A percentile compares a stretch with the other conserved stretches of the same genome.
Conservation (phyloP, 2,329 filamentous ascomycete species). For the Colletotrichum nymphaeae region DNA sequence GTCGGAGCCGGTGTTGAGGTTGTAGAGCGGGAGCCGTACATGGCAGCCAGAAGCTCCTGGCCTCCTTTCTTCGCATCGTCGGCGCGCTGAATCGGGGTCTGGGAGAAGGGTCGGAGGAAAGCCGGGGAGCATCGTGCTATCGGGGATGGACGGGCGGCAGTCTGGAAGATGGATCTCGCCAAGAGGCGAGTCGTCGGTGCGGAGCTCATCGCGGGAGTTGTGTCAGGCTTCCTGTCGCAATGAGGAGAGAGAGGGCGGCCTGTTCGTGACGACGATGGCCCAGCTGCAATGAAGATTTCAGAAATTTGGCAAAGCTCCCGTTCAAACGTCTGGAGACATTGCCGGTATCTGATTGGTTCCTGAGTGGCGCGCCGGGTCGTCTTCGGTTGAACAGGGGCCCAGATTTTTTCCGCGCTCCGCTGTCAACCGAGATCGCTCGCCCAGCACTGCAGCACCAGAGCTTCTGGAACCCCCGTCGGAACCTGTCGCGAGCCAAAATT, state of each 20-base stretch:
- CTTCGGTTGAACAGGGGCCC: slow-evolving; percentile 33
- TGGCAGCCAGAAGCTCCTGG: slow-evolving; percentile 36
- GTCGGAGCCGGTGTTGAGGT: not conserved
- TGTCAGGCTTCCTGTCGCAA: slow-evolving; percentile 41
- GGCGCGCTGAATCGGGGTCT: slow-evolving; percentile 43
- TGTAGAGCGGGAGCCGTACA: slow-evolving; percentile 31
- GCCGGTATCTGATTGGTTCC: slow-evolving; percentile 3
- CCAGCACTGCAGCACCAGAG: slow-evolving; percentile 38
- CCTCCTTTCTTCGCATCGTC: slow-evolving; percentile 39
- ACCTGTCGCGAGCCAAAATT: slow-evolving; percentile 46
- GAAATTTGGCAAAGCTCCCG: slow-evolving; percentile 26
- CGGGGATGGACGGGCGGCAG: slow-evolving; percentile 37
- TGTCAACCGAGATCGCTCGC: slow-evolving; percentile 47
- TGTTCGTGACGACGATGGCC: slow-evolving; percentile 9
- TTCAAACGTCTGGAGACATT: slow-evolving; percentile 24
- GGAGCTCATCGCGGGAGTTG: slow-evolving; percentile 54
- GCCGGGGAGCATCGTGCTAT: slow-evolving; percentile 35
- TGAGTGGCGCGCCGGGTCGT: slow-evolving; percentile 5
- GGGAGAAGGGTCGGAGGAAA: slow-evolving; percentile 51
- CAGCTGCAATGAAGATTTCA: slow-evolving; percentile 21
- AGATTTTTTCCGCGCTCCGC: slow-evolving; percentile 46
- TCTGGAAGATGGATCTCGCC: slow-evolving; percentile 51
- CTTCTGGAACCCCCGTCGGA: slow-evolving; percentile 19
- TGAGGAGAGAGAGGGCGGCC: not conserved
- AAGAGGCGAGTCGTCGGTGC: slow-evolving; percentile 55